phyloP scores from a whole-genome alignment of 2,329 filamentous ascomycete species.

The Fusarium drepaniforme region DNA sequence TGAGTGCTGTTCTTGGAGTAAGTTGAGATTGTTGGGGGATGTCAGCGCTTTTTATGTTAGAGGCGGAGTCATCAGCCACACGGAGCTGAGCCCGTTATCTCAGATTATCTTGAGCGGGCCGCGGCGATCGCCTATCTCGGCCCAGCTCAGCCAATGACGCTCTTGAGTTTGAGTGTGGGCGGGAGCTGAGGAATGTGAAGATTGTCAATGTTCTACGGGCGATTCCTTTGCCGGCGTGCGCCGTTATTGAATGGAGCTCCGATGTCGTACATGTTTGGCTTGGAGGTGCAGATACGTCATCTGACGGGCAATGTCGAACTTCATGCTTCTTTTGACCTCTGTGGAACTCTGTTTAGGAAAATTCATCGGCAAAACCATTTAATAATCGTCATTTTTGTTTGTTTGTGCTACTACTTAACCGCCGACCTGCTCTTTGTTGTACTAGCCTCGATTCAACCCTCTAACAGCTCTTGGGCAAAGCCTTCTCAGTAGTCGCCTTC shows the following conservation, averaged over 20 bases:
- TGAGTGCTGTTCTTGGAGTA: neutral
- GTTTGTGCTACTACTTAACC: neutral
- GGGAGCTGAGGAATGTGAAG: neutral
- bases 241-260: neutral
- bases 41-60: constrained; percentile 15
- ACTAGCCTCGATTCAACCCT: neutral
- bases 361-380: neutral
- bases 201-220: neutral
- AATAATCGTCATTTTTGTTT: neutral
- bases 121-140: constrained; percentile 37
- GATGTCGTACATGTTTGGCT: neutral
- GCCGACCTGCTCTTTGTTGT: neutral
- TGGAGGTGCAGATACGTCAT: neutral
- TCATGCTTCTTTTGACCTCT: neutral
- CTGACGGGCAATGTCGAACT: neutral
- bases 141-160: constrained; percentile 1
- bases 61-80: neutral
- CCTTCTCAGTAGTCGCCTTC: constrained; percentile 17
- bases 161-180: neutral
- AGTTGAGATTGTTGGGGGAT: neutral
- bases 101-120: constrained; percentile 6
- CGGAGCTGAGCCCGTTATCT: neutral
- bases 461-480: constrained; percentile 26
- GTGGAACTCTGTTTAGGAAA: neutral
- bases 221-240: neutral